These are phyloP conservation scores for Pyrenophora tritici-repentis DNA, from an alignment of 2,329 filamentous ascomycete genomes.

Conservation along the genomic window DNA sequence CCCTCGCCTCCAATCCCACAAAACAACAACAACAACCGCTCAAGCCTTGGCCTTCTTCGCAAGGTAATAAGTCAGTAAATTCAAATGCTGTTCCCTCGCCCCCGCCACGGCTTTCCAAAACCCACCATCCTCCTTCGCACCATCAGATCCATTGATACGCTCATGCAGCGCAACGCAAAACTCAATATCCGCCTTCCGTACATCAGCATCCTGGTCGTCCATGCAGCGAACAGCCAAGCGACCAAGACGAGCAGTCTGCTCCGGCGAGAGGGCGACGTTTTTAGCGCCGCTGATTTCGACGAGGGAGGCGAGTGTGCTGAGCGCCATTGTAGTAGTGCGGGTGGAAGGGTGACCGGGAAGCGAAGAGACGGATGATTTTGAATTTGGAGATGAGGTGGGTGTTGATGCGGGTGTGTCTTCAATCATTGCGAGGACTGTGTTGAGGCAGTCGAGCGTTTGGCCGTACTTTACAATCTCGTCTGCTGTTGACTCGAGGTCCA, in stretches of 20 bases:
- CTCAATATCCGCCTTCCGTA: constrained; percentile 73
- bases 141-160: constrained; percentile 34
- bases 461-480: constrained; percentile 72
- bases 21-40: background rate
- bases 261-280: constrained; percentile 35
- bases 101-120: constrained; percentile 72
- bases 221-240: constrained; percentile 46
- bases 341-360: constrained; percentile 22
- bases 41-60: constrained; percentile 52
- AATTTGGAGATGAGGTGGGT: constrained; percentile 35
- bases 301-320: constrained; percentile 47
- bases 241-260: constrained; percentile 47
- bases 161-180: constrained; percentile 75
- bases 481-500: constrained; percentile 73
- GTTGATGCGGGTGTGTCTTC: constrained; percentile 37
- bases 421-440: constrained; percentile 46
- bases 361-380: constrained; percentile 42
- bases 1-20: background rate
- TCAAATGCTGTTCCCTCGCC: constrained; percentile 74
- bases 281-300: constrained; percentile 43
- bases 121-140: constrained; percentile 44
- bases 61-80: constrained; percentile 80
- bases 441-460: constrained; percentile 60
- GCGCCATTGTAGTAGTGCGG: constrained; percentile 47
- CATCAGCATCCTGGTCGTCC: constrained; percentile 48